phyloP scores from a whole-genome alignment of 2,329 filamentous ascomycete genomes.

The Akanthomyces muscarius region DNA sequence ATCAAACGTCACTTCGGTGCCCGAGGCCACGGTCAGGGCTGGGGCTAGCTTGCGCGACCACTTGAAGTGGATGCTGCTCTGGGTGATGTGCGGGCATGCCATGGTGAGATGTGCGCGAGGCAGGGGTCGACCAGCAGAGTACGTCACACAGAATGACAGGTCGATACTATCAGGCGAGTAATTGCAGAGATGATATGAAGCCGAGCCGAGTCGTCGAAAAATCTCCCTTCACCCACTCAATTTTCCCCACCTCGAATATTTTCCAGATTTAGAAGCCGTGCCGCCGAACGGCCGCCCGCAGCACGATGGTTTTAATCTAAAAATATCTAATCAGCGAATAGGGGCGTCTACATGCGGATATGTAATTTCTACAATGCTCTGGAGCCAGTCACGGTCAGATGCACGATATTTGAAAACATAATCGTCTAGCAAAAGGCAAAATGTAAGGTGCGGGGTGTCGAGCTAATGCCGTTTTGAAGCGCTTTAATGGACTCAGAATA shows the following conservation, averaged over 20 bases:
- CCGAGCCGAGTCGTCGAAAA: background rate
- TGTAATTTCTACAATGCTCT: too few species aligned
- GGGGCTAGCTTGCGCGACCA: conserved; percentile 46
- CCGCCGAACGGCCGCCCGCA: background rate
- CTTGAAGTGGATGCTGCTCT: conserved; percentile 38
- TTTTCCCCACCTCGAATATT: background rate
- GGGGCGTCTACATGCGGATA: too few species aligned
- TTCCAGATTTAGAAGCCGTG: background rate
- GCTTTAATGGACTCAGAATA: too few species aligned
- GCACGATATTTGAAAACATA: too few species aligned
- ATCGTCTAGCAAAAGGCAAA: too few species aligned
- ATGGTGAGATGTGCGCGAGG: conserved; percentile 10
- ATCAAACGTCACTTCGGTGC: conserved; percentile 44
- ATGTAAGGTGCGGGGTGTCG: too few species aligned
- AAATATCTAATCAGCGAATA: too few species aligned
- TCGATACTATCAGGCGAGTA: background rate
- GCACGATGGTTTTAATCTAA: too few species aligned
- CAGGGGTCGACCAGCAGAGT: background rate
- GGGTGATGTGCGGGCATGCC: conserved; percentile 25
- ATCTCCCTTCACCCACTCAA: background rate
- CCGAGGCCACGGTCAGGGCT: conserved; percentile 44
- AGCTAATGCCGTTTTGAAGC: too few species aligned
- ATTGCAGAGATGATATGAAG: background rate
- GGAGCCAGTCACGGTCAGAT: too few species aligned
- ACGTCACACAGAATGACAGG: background rate